Base-by-base conservation (phyloP, 306 rosid species). In the Cucurbita pepo region DNA sequence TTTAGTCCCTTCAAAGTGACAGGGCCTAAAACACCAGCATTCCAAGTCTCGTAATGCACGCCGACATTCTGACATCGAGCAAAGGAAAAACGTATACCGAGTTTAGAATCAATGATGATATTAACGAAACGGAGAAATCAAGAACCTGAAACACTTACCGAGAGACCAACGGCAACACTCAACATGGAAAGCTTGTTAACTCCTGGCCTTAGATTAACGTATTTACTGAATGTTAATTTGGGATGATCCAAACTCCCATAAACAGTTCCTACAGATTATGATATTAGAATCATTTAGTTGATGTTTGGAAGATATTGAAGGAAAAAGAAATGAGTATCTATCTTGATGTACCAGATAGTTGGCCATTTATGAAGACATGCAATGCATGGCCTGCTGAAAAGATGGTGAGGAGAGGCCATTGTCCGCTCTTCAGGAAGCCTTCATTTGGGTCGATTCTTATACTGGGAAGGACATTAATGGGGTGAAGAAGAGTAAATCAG, bases 1-100 rank as follows among this genome's bases (percentile, higher is more conserved):
- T 91, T 91, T 66, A 95, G 83, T 76, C 96, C 97, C 77, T 71
- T 55, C 73, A 95, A 88, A 5, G 97, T 80, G 79, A 89, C 87
- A 0, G 99, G 97, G 74, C 99, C 99, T 56, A 91, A 87, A 75
- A 95, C 87, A 52, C 99, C 97, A 6, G 85, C 84, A 86, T 95
- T 95, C 99, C 99, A 91, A 75, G 83, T 86, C 82, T 95, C 97
- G 72, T 81, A 95, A 85, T 83, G 97, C 60, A 67, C 0, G 16
- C 97, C 97, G 22, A 84, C 95, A 82, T 95, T 91, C 99, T 95
- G 86, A 50, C 64, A 79, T 81, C 47, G 14, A 75, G 51, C 40
- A 69, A 79, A 66, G 55, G 16, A 60, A 25, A 30, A 73, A 19
- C 64, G 7, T 38, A 70, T 67, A 7, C 54, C 58, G 78, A 25